A percentile compares a stretch with the other conserved stretches of the same genome.
phyloP scores from a whole-genome alignment of 2,329 filamentous ascomycete species.

The Tothia fuscella region DNA sequence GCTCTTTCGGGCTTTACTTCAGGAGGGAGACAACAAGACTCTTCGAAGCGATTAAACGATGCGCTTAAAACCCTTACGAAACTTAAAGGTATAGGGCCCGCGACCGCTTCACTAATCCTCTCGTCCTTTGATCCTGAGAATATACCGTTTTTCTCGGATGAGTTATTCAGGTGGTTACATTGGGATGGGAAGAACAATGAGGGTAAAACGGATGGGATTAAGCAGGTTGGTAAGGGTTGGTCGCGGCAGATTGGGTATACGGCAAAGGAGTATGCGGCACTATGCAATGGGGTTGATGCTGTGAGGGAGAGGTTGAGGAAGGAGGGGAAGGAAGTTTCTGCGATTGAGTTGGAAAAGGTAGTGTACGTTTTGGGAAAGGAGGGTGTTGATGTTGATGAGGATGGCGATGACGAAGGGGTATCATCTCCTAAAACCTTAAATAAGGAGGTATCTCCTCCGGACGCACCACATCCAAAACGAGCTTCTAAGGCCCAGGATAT shows the following conservation, averaged over 20 bases:
- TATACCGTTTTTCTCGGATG: slow-evolving; percentile 69
- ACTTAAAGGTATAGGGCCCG: slow-evolving; percentile 66
- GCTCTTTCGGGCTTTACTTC: slow-evolving; percentile 36
- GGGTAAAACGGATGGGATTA: neutral
- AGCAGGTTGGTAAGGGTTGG: slow-evolving; percentile 36
- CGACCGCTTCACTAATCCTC: slow-evolving; percentile 64
- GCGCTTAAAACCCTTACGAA: slow-evolving; percentile 44
- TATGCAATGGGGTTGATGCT: slow-evolving; percentile 12
- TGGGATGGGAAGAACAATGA: slow-evolving; percentile 23
- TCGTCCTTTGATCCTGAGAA: slow-evolving; percentile 47
- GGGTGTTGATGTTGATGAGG: slow-evolving; percentile 1
- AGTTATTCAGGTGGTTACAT: slow-evolving; percentile 62
- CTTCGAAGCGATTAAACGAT: slow-evolving; percentile 13
- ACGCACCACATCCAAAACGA: too few species aligned
- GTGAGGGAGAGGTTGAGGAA: neutral
- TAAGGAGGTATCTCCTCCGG: too few species aligned
- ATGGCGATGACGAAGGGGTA: neutral
- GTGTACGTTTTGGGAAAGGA: slow-evolving; percentile 11
- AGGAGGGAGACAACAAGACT: neutral
- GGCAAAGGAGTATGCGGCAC: slow-evolving; percentile 51
- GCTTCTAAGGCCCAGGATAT: too few species aligned
- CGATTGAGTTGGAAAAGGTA: slow-evolving; percentile 10
- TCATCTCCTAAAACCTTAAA: too few species aligned
- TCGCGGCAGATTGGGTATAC: slow-evolving; percentile 53
- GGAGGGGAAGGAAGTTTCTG: slow-evolving; percentile 3